A percentile compares a stretch with the other conserved stretches of the same genome.
Conservation (phyloP, 192 early-diverging fungal species). For the Backusella circina region DNA sequence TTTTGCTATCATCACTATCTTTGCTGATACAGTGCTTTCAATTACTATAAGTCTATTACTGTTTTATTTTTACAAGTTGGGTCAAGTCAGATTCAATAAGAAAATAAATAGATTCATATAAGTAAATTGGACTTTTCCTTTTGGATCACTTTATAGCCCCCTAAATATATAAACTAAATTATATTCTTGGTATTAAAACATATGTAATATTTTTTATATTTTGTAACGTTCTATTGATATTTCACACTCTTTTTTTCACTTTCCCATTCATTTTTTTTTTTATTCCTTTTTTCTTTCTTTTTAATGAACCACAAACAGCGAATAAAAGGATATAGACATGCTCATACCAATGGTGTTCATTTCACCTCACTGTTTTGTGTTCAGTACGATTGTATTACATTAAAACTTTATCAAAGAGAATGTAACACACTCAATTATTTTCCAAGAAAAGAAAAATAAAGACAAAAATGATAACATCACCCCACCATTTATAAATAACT, state of each 20-base stretch:
- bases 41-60: background rate
- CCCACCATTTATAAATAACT: background rate
- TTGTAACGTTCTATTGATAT: background rate
- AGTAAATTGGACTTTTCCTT: background rate
- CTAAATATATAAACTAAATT: background rate
- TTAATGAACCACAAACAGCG: background rate
- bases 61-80: background rate
- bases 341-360: background rate
- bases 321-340: background rate
- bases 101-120: background rate
- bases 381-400: slow-evolving; percentile 2
- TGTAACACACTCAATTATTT: background rate
- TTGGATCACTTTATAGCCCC: background rate
- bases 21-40: background rate
- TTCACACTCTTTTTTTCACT: background rate
- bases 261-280: background rate
- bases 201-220: background rate
- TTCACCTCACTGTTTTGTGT: background rate
- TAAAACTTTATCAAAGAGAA: background rate
- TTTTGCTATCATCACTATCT: background rate
- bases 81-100: background rate
- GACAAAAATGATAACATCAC: background rate
- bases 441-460: background rate
- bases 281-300: background rate
- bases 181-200: background rate